Base-by-base conservation (phyloP, 2,329 filamentous ascomycete genomes). In the Aspergillaceae sp. region DNA sequence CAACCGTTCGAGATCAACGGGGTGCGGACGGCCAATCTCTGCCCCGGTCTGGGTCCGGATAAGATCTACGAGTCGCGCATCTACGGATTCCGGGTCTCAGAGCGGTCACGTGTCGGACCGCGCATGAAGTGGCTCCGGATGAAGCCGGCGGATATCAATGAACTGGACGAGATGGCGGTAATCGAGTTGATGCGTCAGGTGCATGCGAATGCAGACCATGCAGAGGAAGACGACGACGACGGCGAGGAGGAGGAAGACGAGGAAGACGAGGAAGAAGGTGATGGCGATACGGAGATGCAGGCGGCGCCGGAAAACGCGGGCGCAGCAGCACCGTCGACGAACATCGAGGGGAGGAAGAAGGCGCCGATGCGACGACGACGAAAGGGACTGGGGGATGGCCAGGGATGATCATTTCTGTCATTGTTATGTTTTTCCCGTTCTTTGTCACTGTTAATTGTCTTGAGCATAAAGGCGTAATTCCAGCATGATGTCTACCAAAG, bases 91-190 rank as follows among this genome's bases (percentile, higher is more conserved):
- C 81, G 86, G 51, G 92, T 98, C 26, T 91, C 87, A 11, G 92
- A 97, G 68, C 77, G 90, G 48, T 87, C 92, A 37, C 82, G 86
- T 55, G 89, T 87, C 27, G 92, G 92, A 0, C 92, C 92, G 8
- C 79, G 92, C 50, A 98, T 98, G 92, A 89, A 90, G 64, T 98
- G 92, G 92, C 73, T 98, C 57, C 82, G 92, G 55, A 83, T 85
- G 68, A 85, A 89, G 62, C 92, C 92, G 0, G 74, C 75, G 9
- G 81, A 95, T 60, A 75, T 95, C 46, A 82, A 76, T 38, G 86
- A 94, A 57, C 74, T 97, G 42, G 89, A 98, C 62, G 92, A 98
- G 69, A 65, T 65, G 49, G 54, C 61, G 41, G 59, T 64, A 40
- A 67, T 65, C 49, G 65, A 70, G 45, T 57, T 62, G 38, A 48